phyloP scores from a whole-genome alignment of 2,329 filamentous ascomycete genomes.

The Colletotrichum brevisporum region DNA sequence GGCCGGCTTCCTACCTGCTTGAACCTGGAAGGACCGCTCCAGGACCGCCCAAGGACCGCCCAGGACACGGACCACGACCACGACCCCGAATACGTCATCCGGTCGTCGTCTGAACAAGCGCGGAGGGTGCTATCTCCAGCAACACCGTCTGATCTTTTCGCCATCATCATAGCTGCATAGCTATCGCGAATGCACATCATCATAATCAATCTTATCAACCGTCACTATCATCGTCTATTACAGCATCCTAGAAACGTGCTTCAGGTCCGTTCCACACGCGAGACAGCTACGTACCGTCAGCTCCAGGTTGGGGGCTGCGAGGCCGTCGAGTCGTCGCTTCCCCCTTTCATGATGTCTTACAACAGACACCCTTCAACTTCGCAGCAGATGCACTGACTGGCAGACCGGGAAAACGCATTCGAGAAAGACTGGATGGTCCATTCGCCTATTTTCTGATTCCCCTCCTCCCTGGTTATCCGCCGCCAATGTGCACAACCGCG shows the following conservation, averaged over 20 bases:
- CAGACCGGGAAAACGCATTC: background rate
- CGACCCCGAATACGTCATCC: slow-evolving; percentile 17
- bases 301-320: slow-evolving; percentile 4
- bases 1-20: background rate
- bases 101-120: slow-evolving; percentile 26
- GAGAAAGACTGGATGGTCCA: no score
- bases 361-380: background rate
- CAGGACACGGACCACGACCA: background rate
- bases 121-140: background rate
- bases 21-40: background rate
- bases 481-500: no score
- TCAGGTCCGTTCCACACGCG: slow-evolving; percentile 32
- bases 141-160: background rate
- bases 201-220: background rate
- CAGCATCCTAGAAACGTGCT: background rate
- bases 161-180: background rate
- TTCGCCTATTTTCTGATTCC: background rate
- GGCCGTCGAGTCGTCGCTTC: slow-evolving; percentile 1
- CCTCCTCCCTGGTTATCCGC: background rate
- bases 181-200: background rate
- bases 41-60: no score
- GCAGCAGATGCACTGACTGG: background rate
- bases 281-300: background rate
- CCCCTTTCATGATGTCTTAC: background rate
- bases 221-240: no score